phyloP scores from a whole-genome alignment of 1,284 basidiomycete species.

The Irpex rosettiformis region DNA sequence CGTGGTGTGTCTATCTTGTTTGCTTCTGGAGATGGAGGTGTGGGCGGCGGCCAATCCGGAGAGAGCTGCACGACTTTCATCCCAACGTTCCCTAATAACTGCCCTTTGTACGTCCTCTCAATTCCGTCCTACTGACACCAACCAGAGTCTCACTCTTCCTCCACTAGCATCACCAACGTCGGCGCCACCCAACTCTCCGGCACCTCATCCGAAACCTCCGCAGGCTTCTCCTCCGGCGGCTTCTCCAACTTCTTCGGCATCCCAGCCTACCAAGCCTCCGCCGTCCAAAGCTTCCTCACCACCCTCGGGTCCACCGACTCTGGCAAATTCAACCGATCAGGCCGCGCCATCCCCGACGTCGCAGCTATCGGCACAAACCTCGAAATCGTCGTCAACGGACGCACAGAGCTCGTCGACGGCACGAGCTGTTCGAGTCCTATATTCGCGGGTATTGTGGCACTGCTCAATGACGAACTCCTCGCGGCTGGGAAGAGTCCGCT shows the following conservation, averaged over 20 bases:
- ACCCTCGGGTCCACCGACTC: constrained; percentile 3
- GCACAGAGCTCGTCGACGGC: constrained; percentile 40
- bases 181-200: not conserved
- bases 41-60: constrained; percentile 48
- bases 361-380: constrained; percentile 22
- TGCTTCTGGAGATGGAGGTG: constrained; percentile 64
- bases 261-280: constrained; percentile 4
- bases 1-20: constrained; percentile 63
- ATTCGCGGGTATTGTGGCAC: constrained; percentile 49
- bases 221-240: constrained; percentile 8
- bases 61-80: constrained; percentile 51
- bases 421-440: constrained; percentile 30
- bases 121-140: no score
- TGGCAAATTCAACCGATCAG: constrained; percentile 5
- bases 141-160: not conserved
- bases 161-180: constrained; percentile 15
- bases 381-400: constrained; percentile 15
- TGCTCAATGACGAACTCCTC: constrained; percentile 58
- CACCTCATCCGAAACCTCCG: not conserved
- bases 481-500: constrained; percentile 38
- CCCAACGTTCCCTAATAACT: constrained; percentile 61
- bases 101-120: constrained; percentile 58
- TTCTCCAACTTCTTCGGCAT: constrained; percentile 11
- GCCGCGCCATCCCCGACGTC: constrained; percentile 27
- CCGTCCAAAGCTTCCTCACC: constrained; percentile 5